Evolutionary conservation across 2,329 filamentous ascomycete species (phyloP).

Genomic region (Fusarium foetens): DNA sequence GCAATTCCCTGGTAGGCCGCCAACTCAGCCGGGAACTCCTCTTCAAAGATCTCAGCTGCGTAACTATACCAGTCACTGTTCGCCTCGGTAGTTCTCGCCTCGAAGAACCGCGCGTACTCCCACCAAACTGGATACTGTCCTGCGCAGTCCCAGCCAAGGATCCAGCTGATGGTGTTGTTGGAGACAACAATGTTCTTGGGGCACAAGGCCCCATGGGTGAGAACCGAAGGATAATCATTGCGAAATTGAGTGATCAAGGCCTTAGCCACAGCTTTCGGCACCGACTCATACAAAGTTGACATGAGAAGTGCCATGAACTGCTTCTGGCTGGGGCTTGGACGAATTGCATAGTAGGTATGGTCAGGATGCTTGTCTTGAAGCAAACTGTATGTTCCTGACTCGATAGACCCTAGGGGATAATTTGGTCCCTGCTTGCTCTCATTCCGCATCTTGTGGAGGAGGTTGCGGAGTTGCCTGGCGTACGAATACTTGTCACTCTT

Average conservation of each 20-base stretch:
- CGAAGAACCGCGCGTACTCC: conserved; percentile 51
- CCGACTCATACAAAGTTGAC: conserved; percentile 41
- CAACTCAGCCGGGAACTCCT: conserved; percentile 41
- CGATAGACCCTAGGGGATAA: conserved; percentile 27
- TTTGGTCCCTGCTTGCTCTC: background rate
- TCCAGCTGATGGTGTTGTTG: conserved; percentile 36
- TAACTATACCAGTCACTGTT: conserved; percentile 49
- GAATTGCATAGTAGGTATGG: conserved; percentile 46
- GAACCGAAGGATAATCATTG: conserved; percentile 21
- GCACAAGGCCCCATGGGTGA: conserved; percentile 44
- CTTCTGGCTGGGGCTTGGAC: conserved; percentile 14
- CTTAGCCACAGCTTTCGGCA: conserved; percentile 38
- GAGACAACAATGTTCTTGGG: conserved; percentile 47
- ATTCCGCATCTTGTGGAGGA: conserved; percentile 40
- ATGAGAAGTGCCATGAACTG: conserved; percentile 43
- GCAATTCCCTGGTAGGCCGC: conserved; percentile 47
- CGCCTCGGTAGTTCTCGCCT: conserved; percentile 40
- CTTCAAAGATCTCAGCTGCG: conserved; percentile 44
- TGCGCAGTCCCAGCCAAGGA: conserved; percentile 48
- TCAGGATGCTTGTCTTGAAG: conserved; percentile 44
- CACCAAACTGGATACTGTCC: conserved; percentile 50
- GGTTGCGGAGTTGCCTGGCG: conserved; percentile 42
- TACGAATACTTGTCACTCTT: conserved; percentile 39
- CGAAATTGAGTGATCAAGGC: conserved; percentile 37
- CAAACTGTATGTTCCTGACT: conserved; percentile 39